phyloP scores from a whole-genome alignment of 1,139 yeast species.

The Zygosaccharomyces pseudobailii region DNA sequence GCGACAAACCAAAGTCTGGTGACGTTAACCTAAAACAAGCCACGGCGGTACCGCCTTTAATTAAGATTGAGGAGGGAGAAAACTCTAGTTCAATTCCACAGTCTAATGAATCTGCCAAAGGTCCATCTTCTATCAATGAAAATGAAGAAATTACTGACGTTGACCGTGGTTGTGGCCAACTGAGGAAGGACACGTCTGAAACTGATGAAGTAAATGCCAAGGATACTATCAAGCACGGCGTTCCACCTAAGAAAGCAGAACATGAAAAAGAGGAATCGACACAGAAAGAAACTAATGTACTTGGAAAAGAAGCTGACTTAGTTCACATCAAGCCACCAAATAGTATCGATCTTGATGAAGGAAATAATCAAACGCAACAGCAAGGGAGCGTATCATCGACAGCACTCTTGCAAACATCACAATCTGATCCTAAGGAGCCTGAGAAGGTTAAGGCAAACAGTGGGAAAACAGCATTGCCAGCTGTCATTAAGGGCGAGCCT shows the following conservation, averaged over 20 bases:
- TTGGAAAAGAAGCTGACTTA: neutral
- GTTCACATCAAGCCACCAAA: neutral
- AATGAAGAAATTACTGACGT: neutral
- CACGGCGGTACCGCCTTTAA: conserved; percentile 1
- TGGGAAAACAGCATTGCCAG: neutral
- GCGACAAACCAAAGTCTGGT: neutral
- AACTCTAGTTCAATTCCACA: neutral
- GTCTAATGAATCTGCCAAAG: neutral
- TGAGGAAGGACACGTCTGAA: too few relatives aligned
- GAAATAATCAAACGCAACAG: neutral
- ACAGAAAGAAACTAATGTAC: neutral
- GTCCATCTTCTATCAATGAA: neutral
- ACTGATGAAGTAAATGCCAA: too few relatives aligned
- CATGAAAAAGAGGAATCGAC: neutral
- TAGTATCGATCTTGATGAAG: neutral
- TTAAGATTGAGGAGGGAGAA: conserved; percentile 8
- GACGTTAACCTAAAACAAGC: neutral
- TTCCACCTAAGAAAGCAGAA: too few relatives aligned
- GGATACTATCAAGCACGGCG: too few relatives aligned
- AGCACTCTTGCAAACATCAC: too few relatives aligned
- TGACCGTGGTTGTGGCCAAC: too few relatives aligned
- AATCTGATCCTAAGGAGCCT: too few relatives aligned
- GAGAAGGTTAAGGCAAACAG: too few relatives aligned
- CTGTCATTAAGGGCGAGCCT: neutral
- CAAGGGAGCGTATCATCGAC: neutral